Conservation (phyloP, 805 yeast genomes). For the Nakazawaea sp. region DNA sequence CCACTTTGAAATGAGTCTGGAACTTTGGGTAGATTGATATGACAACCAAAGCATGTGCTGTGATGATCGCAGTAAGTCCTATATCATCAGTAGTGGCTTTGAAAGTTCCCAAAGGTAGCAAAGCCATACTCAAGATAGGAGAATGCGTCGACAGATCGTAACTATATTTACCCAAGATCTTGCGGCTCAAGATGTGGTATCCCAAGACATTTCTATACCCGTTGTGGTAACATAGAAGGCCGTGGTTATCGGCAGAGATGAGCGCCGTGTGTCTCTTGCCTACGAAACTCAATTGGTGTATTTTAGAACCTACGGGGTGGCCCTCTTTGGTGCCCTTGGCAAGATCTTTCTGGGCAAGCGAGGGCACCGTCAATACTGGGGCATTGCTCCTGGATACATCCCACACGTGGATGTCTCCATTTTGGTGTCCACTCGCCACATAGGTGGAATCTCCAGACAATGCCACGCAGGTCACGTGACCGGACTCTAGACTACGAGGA, state of each 20-base stretch:
- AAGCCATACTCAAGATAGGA: conserved; percentile 31
- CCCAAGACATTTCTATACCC: conserved; percentile 54
- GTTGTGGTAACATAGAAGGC: conserved; percentile 57
- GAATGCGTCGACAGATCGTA: conserved; percentile 1
- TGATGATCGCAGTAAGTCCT: conserved; percentile 56
- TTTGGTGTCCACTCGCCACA: conserved; percentile 59
- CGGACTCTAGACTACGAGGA: conserved; percentile 25
- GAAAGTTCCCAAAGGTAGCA: conserved; percentile 56
- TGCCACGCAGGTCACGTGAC: conserved; percentile 47
- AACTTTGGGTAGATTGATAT: conserved; percentile 46
- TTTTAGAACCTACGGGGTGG: conserved; percentile 29
- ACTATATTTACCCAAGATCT: conserved; percentile 45
- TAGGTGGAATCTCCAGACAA: conserved; percentile 65
- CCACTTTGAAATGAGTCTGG: conserved; percentile 47
- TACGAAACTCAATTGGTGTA: conserved; percentile 39
- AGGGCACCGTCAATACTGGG: conserved; percentile 23
- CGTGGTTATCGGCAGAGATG: conserved; percentile 47
- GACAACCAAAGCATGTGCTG: conserved; percentile 41
- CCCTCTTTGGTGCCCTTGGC: conserved; percentile 19
- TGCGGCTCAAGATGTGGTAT: conserved; percentile 35
- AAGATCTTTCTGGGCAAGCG: conserved; percentile 20
- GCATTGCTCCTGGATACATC: conserved; percentile 32
- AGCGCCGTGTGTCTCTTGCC: conserved; percentile 50
- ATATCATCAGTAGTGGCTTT: conserved; percentile 47
- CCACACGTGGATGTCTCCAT: conserved; percentile 70